phyloP scores from a whole-genome alignment of 2,329 filamentous ascomycete species.

The Exophiala phaeomuriformis region DNA sequence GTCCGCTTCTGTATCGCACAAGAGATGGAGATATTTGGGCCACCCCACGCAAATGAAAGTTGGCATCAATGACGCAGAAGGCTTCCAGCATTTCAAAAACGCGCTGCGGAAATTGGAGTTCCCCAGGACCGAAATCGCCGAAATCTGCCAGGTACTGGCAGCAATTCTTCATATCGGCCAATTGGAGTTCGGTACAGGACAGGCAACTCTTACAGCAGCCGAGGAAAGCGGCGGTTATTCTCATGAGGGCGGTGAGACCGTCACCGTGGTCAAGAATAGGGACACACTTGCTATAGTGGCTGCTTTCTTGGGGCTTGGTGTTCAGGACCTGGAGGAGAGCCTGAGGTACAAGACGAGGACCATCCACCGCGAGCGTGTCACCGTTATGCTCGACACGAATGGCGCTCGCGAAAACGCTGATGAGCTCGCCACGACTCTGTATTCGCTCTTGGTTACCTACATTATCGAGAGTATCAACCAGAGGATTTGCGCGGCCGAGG shows the following conservation, averaged over 20 bases:
- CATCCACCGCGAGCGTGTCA: constrained; percentile 92
- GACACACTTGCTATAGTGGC: constrained; percentile 79
- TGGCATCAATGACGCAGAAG: constrained; percentile 90
- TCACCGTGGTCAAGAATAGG: constrained; percentile 88
- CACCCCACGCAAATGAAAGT: constrained; percentile 96
- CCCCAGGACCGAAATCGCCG: constrained; percentile 83
- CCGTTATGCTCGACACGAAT: constrained; percentile 89
- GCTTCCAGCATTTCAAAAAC: constrained; percentile 96
- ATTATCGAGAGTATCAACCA: constrained; percentile 92
- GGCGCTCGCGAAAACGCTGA: constrained; percentile 89
- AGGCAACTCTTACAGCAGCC: constrained; percentile 67
- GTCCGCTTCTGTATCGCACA: constrained; percentile 54
- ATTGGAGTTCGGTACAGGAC: constrained; percentile 80
- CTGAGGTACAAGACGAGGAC: constrained; percentile 96
- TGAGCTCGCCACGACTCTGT: constrained; percentile 85
- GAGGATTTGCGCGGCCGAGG: constrained; percentile 76
- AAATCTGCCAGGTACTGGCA: constrained; percentile 91
- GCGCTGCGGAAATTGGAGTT: constrained; percentile 92
- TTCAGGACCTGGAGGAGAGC: constrained; percentile 74
- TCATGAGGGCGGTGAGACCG: constrained; percentile 79
- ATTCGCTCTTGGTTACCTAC: constrained; percentile 87
- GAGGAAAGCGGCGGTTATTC: constrained; percentile 96
- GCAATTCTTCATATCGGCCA: constrained; percentile 96
- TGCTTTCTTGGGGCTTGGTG: constrained; percentile 84
- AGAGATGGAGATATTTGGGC: constrained; percentile 91